These are phyloP conservation scores for Salpingoeca rosetta DNA, from an alignment of 78 protist species.

Conservation along the genomic window DNA sequence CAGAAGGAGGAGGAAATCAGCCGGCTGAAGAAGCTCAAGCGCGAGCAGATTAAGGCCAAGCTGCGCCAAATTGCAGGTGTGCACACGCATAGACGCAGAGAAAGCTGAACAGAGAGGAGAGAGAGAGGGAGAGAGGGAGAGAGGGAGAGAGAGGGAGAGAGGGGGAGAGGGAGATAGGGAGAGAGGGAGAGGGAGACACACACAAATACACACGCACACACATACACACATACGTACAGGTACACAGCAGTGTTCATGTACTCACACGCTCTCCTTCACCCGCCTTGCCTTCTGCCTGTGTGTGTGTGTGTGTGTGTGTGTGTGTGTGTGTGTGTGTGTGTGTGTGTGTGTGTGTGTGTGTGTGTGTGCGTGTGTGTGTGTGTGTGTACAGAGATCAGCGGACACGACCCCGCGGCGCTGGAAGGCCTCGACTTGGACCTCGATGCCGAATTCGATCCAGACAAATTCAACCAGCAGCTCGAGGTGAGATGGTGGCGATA, in stretches of 20 bases:
- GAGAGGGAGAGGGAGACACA: background rate
- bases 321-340: background rate
- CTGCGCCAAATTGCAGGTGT: conserved; percentile 12
- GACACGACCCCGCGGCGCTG: background rate
- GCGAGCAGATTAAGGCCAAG: conserved; percentile 1
- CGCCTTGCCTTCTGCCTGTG: background rate
- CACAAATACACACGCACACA: background rate
- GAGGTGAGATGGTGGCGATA: too few species aligned
- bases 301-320: conserved; percentile 1
- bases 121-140: background rate
- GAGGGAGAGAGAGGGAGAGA: background rate
- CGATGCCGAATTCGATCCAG: conserved; percentile 45
- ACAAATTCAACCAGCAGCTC: conserved; percentile 15
- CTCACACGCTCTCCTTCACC: background rate
- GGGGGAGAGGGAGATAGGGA: background rate
- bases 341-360: background rate
- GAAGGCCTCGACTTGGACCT: conserved; percentile 27
- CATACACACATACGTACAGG: too few species aligned
- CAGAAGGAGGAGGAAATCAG: conserved; percentile 18
- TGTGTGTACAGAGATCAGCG: background rate
- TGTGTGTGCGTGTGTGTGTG: background rate
- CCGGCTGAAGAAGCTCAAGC: conserved; percentile 32
- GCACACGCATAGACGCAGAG: background rate
- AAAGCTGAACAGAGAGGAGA: background rate
- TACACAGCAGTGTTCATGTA: too few species aligned